A percentile compares a stretch with the other conserved stretches of the same genome.
Conservation (phyloP, 2,329 filamentous ascomycete genomes). For the Phaeosphaeria sp. region DNA sequence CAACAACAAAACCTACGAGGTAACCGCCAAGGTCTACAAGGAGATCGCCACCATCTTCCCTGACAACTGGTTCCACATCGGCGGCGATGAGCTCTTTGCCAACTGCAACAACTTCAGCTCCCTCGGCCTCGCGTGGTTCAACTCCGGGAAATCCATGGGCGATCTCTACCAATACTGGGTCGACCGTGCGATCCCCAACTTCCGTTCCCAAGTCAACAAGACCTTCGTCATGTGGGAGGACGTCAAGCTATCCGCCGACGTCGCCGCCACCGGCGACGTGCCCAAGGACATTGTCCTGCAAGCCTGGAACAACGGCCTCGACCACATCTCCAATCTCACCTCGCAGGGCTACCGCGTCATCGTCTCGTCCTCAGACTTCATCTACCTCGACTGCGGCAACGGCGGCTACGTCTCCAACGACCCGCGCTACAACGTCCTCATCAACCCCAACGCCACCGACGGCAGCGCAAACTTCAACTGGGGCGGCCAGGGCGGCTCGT, state of each 20-base stretch:
- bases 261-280: slow-evolving; percentile 55
- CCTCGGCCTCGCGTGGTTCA: slow-evolving; percentile 58
- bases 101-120: slow-evolving; percentile 66
- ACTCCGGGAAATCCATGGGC: slow-evolving; percentile 57
- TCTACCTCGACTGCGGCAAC: slow-evolving; percentile 64
- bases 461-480: slow-evolving; percentile 61
- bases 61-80: slow-evolving; percentile 64
- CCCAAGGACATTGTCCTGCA: slow-evolving; percentile 62
- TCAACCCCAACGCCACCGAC: slow-evolving; percentile 55
- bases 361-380: slow-evolving; percentile 63
- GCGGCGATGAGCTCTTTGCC: slow-evolving; percentile 62
- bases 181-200: slow-evolving; percentile 60
- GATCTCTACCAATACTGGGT: slow-evolving; percentile 64
- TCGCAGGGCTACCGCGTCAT: slow-evolving; percentile 61
- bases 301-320: slow-evolving; percentile 62
- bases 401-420: slow-evolving; percentile 64
- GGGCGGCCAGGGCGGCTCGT: slow-evolving; percentile 61
- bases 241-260: slow-evolving; percentile 51
- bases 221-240: slow-evolving; percentile 67
- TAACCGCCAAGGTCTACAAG: slow-evolving; percentile 61
- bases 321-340: slow-evolving; percentile 61
- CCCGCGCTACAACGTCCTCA: slow-evolving; percentile 61
- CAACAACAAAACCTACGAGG: slow-evolving; percentile 63
- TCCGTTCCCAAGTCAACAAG: slow-evolving; percentile 55
- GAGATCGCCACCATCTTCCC: slow-evolving; percentile 60